Evolutionary conservation across 208 protist species (phyloP), one percentile per base, ranked within the genome.

Genomic region (Naegleria gruberi): DNA sequence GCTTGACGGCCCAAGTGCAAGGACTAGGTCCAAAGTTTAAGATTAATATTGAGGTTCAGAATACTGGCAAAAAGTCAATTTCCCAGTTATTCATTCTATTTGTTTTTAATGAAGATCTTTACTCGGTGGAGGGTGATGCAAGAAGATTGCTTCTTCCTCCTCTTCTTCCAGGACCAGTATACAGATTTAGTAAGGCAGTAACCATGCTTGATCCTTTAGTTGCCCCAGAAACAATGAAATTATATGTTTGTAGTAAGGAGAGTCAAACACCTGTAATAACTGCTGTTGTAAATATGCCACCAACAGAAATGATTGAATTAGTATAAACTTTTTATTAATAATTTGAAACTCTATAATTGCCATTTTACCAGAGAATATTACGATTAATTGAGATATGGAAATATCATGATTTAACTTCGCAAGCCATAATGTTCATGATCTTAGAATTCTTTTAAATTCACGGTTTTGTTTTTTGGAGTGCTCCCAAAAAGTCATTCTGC

Each of bases 21-120:
- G 97, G 97, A 12, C 92, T 98, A 40, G 97, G 97, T 4, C 97
- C 97, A 0, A 87, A 95, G 4, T 98, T 97, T 92, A 96, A 96
- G 91, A 92, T 98, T 46, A 93, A 93, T 90, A 91, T 97, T 40
- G 93, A 91, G 12, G 81, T 98, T 34, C 93, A 96, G 92, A 98
- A 98, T 92, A 92, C 93, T 41, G 94, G 94, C 30, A 34, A 46
- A 26, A 87, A 87, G n/a, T 26, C 83, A 12, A 87, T 87, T 1
- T 30, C 43, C 0, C 51, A 55, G 37, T 42, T 87, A n/a, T 34
- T 41, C 37, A 12, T 87, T 34, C 6, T 87, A n/a, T 87, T 87
- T 55, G 26, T 8, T 1, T 87, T 34, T 30, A n/a, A 87, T 55
- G n/a, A 87, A 87, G 26, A 46, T 12, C 1, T 87, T 10, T 87